Conservation (phyloP, 2,329 filamentous ascomycete genomes). For the Diaporthe batatas region DNA sequence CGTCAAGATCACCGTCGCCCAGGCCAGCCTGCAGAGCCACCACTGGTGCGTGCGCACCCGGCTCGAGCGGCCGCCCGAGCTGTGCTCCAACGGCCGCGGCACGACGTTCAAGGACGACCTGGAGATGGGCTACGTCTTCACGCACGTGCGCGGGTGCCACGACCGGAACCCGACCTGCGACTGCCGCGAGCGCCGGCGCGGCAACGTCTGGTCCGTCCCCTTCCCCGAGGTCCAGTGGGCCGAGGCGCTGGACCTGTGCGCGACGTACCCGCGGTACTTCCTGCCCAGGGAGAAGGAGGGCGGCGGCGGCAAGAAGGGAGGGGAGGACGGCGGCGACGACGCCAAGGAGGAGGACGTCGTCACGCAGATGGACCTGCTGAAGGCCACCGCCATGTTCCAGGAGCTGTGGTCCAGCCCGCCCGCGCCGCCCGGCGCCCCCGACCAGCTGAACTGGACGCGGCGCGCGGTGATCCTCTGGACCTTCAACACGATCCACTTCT, state of each 20-base stretch:
- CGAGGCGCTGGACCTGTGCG: slow-evolving; percentile 68
- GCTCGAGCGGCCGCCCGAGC: slow-evolving; percentile 68
- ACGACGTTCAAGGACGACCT: slow-evolving; percentile 54
- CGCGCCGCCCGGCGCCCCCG: slow-evolving; percentile 49
- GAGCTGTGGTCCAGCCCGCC: slow-evolving; percentile 71
- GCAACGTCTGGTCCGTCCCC: slow-evolving; percentile 65
- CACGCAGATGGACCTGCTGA: slow-evolving; percentile 69
- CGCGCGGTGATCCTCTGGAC: slow-evolving; percentile 74
- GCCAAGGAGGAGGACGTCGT: slow-evolving; percentile 46
- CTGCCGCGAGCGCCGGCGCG: slow-evolving; percentile 61
- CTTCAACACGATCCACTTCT: slow-evolving; percentile 65
- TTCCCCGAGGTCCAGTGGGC: slow-evolving; percentile 72
- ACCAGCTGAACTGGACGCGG: slow-evolving; percentile 62
- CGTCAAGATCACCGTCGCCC: slow-evolving; percentile 70
- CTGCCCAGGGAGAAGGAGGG: slow-evolving; percentile 43
- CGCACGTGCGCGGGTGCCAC: slow-evolving; percentile 66
- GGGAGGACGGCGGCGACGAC: slow-evolving; percentile 38
- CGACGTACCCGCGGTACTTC: slow-evolving; percentile 62
- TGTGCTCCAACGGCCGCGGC: slow-evolving; percentile 59
- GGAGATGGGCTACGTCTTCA: slow-evolving; percentile 62
- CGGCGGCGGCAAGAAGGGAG: slow-evolving; percentile 8
- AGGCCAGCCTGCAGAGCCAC: slow-evolving; percentile 66
- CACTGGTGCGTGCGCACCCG: slow-evolving; percentile 72
- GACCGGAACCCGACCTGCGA: slow-evolving; percentile 63
- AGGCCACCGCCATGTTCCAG: slow-evolving; percentile 76